Base-by-base conservation (phyloP, 495 filamentous ascomycete species). In the Pyrenula aspistea region DNA sequence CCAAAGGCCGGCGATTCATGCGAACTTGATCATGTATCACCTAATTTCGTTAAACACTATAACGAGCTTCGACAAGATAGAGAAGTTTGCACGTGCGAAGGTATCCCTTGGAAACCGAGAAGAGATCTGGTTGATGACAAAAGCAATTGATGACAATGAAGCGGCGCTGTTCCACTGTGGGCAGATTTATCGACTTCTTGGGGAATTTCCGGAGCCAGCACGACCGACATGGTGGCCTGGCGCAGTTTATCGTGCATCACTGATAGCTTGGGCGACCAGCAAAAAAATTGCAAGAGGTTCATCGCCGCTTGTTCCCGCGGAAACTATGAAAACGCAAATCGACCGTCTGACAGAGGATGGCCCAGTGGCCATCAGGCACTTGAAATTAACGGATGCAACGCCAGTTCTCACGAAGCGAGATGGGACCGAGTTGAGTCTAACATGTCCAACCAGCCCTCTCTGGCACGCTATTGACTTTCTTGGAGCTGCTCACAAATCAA, bases 11-110 rank as follows among this genome's bases (percentile, higher is more conserved):
- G 61, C 71, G 24, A 78, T 65, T 22, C 69, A 65, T 53, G 78
- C 77, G 54, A 84, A 78, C 62, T 63, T 85, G n/a, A 74, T 80
- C 11, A 75, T 86, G 59, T 84, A 78, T 65, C 82, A 86, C 59
- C 71, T 86, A 24, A 78, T 85, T 56, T 78, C 71, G 24, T 71
- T 86, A 36, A 84, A 84, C 61, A 73, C 75, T 11, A 68, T 80
- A 2, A 77, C 77, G 24, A 77, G 78, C 64, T 81, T 85, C 60
- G 68, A 74, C 4, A 77, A 79, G 56, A 78, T 84, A 36, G 83
- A 86, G 65, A 68, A 73, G 0, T 61, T 83, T 1, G 80, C 81
- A 2, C 72, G 82, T 20, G 66, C 72, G 24, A 79, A 83, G 48
- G 70, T 64, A 42, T 55, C 73, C 71, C 3, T 23, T 53, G n/a